Percentiles rank a stretch among this genome's conserved stretches.
phyloP scores from a whole-genome alignment of 148 eudicot genomes.

The Rhododendron ferrugineum region DNA sequence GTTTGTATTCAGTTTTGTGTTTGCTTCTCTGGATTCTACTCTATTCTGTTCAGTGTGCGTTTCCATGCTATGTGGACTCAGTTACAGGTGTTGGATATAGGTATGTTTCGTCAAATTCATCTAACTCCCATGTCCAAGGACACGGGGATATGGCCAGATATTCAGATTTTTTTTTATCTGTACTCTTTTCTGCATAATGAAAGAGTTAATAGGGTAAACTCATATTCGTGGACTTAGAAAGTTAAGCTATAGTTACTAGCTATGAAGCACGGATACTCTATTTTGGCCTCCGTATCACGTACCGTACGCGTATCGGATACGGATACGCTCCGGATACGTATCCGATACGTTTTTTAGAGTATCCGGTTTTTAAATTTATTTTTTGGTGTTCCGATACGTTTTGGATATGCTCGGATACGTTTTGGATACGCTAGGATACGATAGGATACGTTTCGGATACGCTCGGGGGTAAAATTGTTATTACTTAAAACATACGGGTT shows the following conservation, averaged over 20 bases:
- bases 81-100: background rate
- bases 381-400: too few species aligned
- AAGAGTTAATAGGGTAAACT: background rate
- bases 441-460: too few species aligned
- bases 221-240: background rate
- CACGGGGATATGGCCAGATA: background rate
- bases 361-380: too few species aligned
- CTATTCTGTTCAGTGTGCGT: background rate
- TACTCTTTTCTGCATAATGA: background rate
- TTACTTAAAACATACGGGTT: too few species aligned
- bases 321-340: too few species aligned
- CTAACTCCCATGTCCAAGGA: background rate
- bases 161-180: background rate
- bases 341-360: too few species aligned
- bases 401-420: too few species aligned
- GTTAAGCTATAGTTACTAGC: background rate
- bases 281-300: too few species aligned
- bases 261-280: too few species aligned
- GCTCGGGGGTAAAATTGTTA: too few species aligned
- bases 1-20: background rate
- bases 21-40: background rate
- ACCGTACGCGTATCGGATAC: too few species aligned
- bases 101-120: background rate
- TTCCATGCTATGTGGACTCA: background rate
- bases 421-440: too few species aligned